A percentile compares a stretch with the other conserved stretches of the same genome.
These are phyloP conservation scores for Candida frijolesensis DNA, from an alignment of 1,139 yeast species.

Conservation along the genomic window DNA sequence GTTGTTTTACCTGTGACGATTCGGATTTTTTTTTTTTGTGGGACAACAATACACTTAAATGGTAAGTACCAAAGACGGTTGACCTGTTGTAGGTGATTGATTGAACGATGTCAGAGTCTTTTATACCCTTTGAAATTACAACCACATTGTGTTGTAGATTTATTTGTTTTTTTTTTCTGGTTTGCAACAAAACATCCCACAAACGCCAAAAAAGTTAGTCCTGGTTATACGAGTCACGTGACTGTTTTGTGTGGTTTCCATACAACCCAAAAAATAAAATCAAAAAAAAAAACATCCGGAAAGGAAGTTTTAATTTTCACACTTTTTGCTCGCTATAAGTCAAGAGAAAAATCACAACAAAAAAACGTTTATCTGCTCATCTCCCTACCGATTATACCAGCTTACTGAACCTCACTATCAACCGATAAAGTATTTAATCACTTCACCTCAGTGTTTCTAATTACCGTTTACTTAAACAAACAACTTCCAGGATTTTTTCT, in stretches of 20 bases:
- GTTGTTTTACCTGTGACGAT: neutral
- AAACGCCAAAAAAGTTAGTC: neutral
- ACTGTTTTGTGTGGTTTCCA: no score
- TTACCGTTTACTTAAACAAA: neutral
- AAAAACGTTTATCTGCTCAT: conserved; percentile 4
- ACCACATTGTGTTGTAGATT: neutral
- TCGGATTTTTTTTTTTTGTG: neutral
- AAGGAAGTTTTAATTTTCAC: conserved; percentile 1
- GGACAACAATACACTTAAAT: neutral
- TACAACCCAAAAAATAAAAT: neutral
- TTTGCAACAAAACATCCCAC: neutral
- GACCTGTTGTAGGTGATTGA: neutral
- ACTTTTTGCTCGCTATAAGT: neutral
- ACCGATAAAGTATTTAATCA: neutral
- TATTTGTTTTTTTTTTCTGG: neutral
- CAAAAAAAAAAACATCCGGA: neutral
- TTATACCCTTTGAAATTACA: neutral
- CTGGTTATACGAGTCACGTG: neutral
- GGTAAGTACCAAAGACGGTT: neutral
- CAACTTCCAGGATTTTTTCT: neutral
- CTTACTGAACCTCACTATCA: neutral
- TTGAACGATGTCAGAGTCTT: neutral
- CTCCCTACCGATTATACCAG: neutral
- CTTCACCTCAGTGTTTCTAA: neutral
- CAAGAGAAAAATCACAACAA: conserved; percentile 2